phyloP scores from a whole-genome alignment of 805 yeast species.

The Candida chauliodis region DNA sequence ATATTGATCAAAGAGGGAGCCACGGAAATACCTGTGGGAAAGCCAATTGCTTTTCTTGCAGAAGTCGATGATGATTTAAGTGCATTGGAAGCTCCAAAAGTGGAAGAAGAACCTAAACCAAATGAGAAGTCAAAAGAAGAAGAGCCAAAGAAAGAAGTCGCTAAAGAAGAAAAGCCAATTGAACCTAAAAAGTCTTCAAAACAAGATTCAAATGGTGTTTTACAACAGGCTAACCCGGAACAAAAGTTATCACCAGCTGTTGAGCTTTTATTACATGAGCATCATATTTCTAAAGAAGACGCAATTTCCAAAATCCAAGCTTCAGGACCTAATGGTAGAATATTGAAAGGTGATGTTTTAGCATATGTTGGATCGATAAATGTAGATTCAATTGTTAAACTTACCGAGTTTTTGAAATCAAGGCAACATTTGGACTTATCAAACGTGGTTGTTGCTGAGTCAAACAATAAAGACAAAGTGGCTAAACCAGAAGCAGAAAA shows the following conservation, averaged over 20 bases:
- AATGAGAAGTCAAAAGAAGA: slow-evolving; percentile 13
- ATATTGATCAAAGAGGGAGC: slow-evolving; percentile 70
- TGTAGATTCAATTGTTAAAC: slow-evolving; percentile 45
- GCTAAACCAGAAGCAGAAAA: slow-evolving; percentile 12
- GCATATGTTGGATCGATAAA: slow-evolving; percentile 77
- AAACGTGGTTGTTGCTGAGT: slow-evolving; percentile 50
- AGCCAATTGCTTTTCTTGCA: slow-evolving; percentile 83
- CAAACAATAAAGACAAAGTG: slow-evolving; percentile 12
- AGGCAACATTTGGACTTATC: slow-evolving; percentile 69
- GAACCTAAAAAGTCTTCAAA: slow-evolving; percentile 8
- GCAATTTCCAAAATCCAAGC: slow-evolving; percentile 74
- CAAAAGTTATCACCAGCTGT: slow-evolving; percentile 82
- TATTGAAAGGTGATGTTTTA: slow-evolving; percentile 87
- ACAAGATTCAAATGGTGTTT: slow-evolving; percentile 12
- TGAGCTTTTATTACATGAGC: slow-evolving; percentile 53
- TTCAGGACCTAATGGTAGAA: slow-evolving; percentile 84
- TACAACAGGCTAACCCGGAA: slow-evolving; percentile 53
- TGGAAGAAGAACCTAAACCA: slow-evolving; percentile 21
- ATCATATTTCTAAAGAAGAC: slow-evolving; percentile 63
- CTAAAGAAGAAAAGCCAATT: slow-evolving; percentile 14
- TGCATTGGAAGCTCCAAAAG: slow-evolving; percentile 55
- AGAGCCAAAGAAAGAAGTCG: slow-evolving; percentile 13
- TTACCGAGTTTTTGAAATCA: slow-evolving; percentile 54
- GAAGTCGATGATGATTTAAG: slow-evolving; percentile 82
- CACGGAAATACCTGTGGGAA: slow-evolving; percentile 78